Percentiles rank a stretch among this genome's conserved stretches.
These are phyloP conservation scores for Shiraia sp. DNA, from an alignment of 2,329 filamentous ascomycete species.

Conservation along the genomic window DNA sequence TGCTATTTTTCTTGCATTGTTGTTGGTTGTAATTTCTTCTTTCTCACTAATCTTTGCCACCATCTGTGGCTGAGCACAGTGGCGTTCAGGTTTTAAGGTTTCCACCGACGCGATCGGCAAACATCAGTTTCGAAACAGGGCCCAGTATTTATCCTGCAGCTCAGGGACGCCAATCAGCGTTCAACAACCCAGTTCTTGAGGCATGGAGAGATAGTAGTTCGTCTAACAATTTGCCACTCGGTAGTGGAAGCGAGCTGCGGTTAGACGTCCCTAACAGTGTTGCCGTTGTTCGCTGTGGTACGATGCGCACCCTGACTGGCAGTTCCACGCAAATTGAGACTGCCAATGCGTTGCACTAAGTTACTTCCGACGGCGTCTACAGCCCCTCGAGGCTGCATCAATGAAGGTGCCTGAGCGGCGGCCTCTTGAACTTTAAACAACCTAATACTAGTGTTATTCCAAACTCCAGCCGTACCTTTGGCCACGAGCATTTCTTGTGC, in stretches of 20 bases:
- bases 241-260: slow-evolving; percentile 5
- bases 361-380: slow-evolving; percentile 93
- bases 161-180: slow-evolving; percentile 35
- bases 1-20: slow-evolving; percentile 6
- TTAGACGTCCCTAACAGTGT: slow-evolving; percentile 43
- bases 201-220: slow-evolving; percentile 14
- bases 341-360: slow-evolving; percentile 83
- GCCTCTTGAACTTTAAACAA: slow-evolving; percentile 90
- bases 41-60: slow-evolving; percentile 6
- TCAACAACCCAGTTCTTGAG: slow-evolving; percentile 1
- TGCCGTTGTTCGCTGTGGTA: slow-evolving; percentile 19
- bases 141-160: slow-evolving; percentile 10
- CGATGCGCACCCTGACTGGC: slow-evolving; percentile 25
- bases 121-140: slow-evolving; percentile 13
- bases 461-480: slow-evolving; percentile 86
- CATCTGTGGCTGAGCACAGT: slow-evolving; percentile 12
- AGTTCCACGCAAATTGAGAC: slow-evolving; percentile 68
- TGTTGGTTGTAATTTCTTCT: slow-evolving; percentile 12
- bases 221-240: slow-evolving; percentile 12
- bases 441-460: slow-evolving; percentile 88
- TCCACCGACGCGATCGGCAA: slow-evolving; percentile 21
- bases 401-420: slow-evolving; percentile 74
- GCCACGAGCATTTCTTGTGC: slow-evolving; percentile 85
- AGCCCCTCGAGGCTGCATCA: slow-evolving; percentile 84
- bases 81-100: not conserved